Conservation (phyloP, 139 green algal genomes). For the Raphidocelis subcapitata region DNA sequence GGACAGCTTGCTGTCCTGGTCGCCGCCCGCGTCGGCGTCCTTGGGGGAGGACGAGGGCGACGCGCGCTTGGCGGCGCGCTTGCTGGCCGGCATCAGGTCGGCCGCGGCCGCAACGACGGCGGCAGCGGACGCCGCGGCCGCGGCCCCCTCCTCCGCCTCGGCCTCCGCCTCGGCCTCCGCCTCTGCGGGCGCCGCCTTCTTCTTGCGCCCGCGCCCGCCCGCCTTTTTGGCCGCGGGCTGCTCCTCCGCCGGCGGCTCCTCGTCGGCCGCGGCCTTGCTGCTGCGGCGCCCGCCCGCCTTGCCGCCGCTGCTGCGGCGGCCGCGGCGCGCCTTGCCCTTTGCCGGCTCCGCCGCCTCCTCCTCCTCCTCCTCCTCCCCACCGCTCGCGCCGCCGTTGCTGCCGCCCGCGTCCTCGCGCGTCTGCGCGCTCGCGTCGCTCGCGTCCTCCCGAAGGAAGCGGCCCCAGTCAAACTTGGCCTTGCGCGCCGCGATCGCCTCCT, state of each 20-base stretch:
- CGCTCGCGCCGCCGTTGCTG: neutral
- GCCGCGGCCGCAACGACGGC: neutral
- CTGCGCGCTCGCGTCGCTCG: constrained; percentile 6
- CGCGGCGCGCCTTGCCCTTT: neutral
- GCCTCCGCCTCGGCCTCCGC: neutral
- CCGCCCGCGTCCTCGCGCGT: neutral
- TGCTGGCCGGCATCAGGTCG: neutral
- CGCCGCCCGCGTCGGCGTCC: neutral
- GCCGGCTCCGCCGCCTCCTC: neutral
- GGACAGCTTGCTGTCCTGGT: neutral
- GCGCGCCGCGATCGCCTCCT: constrained; percentile 42
- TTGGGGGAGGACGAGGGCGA: neutral
- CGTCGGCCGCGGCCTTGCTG: constrained; percentile 8
- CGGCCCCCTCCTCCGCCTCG: too few species aligned
- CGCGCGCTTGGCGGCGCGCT: neutral
- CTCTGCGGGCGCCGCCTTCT: neutral
- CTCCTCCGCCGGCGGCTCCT: constrained; percentile 1
- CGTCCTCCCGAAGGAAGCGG: constrained; percentile 32
- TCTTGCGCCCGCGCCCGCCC: neutral
- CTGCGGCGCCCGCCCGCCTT: too few species aligned
- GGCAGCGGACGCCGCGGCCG: neutral
- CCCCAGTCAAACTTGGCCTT: constrained; percentile 57
- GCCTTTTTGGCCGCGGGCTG: neutral
- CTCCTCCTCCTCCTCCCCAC: constrained; percentile 4
- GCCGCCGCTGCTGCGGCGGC: too few species aligned